Percentiles rank a stretch among this genome's conserved stretches.
Conservation (phyloP, 75 land plant genomes). For the Sequoiadendron giganteum region DNA sequence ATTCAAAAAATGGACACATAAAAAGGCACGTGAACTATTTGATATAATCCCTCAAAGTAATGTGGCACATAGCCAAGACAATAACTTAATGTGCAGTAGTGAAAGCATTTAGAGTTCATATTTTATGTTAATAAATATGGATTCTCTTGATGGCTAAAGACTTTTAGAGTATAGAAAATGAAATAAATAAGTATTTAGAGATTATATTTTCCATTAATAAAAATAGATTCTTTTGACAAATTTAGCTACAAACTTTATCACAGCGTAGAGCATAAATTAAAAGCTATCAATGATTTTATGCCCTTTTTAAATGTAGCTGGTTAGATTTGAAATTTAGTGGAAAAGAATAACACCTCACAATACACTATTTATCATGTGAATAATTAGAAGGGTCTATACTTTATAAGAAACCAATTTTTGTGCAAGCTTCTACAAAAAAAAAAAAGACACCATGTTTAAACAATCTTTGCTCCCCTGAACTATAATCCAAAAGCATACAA, state of each 20-base stretch:
- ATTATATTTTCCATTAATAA: not conserved
- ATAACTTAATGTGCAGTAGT: not conserved
- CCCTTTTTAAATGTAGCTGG: not conserved
- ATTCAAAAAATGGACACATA: too few relatives aligned
- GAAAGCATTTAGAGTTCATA: not conserved
- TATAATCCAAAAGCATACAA: not conserved
- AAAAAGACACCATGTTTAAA: not conserved
- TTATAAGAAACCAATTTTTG: not conserved
- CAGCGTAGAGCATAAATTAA: not conserved
- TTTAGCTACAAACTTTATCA: not conserved
- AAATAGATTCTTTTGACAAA: not conserved
- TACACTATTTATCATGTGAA: not conserved
- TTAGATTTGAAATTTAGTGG: not conserved
- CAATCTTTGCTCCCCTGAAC: not conserved
- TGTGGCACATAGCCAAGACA: too few relatives aligned
- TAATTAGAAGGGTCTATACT: not conserved
- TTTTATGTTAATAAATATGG: not conserved
- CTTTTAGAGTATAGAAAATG: not conserved
- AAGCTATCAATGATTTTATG: not conserved
- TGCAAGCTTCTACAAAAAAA: not conserved
- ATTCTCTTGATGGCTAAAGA: not conserved
- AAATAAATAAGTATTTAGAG: not conserved
- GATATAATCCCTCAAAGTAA: too few relatives aligned
- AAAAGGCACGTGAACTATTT: too few relatives aligned
- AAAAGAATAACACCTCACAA: not conserved